phyloP scores from a whole-genome alignment of 306 rosid species.

The Mimosa pudica region DNA sequence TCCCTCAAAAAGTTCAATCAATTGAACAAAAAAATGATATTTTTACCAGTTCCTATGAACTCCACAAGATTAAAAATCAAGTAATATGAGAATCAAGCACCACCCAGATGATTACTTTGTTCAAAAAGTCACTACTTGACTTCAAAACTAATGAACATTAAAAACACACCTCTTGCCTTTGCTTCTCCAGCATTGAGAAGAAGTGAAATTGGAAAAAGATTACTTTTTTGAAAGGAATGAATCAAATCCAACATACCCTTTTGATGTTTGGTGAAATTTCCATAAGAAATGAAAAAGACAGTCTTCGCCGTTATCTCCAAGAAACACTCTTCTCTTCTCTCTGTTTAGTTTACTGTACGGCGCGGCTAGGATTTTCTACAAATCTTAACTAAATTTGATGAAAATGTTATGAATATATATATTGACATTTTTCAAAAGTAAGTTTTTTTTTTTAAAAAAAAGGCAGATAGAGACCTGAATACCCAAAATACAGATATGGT shows the following conservation, averaged over 20 bases:
- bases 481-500: no score
- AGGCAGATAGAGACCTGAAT: no score
- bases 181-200: not conserved
- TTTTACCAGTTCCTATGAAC: not conserved
- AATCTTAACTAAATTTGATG: no score
- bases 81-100: constrained; percentile 23
- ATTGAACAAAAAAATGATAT: not conserved
- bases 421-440: not conserved
- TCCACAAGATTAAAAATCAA: constrained; percentile 5
- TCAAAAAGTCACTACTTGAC: constrained; percentile 28
- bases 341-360: no score
- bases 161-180: constrained; percentile 7
- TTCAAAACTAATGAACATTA: not conserved
- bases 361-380: not conserved
- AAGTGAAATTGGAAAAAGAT: not conserved
- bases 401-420: not conserved
- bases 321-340: not conserved
- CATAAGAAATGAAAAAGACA: not conserved
- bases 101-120: not conserved
- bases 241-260: constrained; percentile 2
- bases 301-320: constrained; percentile 21
- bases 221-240: constrained; percentile 33
- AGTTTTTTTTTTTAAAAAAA: no score
- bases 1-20: constrained; percentile 4
- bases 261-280: not conserved